phyloP scores from a whole-genome alignment of 2,329 filamentous ascomycete genomes.

The Apiospora saccharicola region DNA sequence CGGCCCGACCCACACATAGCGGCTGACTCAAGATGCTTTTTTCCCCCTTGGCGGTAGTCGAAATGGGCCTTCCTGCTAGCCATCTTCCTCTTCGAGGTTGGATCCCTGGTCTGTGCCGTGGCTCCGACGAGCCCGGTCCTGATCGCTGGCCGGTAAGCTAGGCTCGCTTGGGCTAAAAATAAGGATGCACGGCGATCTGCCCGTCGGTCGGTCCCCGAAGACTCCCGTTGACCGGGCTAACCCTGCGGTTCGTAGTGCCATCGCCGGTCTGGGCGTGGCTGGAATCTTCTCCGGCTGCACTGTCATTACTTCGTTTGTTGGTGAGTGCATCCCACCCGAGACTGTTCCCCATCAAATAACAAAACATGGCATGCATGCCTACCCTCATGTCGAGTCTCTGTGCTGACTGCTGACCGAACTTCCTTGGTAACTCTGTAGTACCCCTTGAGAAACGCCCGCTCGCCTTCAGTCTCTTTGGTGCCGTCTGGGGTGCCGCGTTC shows the following conservation, averaged over 20 bases:
- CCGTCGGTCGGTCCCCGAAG: background rate
- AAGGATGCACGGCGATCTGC: background rate
- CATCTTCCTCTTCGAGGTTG: constrained; percentile 27
- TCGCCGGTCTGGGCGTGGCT: constrained; percentile 41
- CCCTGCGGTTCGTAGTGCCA: constrained; percentile 25
- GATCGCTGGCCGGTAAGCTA: constrained; percentile 36
- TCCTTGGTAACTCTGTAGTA: background rate
- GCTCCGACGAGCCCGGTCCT: constrained; percentile 37
- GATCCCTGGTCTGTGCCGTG: constrained; percentile 31
- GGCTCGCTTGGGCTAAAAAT: no score
- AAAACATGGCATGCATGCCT: background rate
- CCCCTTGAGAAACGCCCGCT: constrained; percentile 32
- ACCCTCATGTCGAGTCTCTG: constrained; percentile 53
- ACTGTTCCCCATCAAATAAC: constrained; percentile 48
- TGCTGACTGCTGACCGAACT: constrained; percentile 41
- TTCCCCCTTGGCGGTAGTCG: constrained; percentile 29
- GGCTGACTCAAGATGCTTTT: constrained; percentile 37
- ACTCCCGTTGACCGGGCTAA: background rate
- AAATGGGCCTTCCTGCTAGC: constrained; percentile 39
- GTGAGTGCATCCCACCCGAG: constrained; percentile 52
- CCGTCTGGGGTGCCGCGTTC: constrained; percentile 31
- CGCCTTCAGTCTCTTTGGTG: constrained; percentile 28
- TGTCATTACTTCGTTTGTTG: constrained; percentile 32
- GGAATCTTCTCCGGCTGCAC: constrained; percentile 41
- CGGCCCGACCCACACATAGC: background rate